Base-by-base conservation (phyloP, 768 basidiomycete species). In the Psilocybe cubensis region DNA sequence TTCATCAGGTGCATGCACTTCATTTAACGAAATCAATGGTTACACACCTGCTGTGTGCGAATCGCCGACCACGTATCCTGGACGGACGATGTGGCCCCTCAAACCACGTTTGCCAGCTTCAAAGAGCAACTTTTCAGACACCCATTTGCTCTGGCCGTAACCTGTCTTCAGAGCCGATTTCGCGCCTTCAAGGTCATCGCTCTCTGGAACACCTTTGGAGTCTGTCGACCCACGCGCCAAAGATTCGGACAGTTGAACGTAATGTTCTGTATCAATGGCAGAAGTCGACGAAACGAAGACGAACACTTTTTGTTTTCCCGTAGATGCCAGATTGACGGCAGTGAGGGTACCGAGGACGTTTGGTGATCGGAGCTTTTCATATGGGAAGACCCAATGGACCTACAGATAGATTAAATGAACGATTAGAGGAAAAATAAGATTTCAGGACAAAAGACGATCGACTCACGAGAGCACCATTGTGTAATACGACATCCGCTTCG, bases 371-470 rank as follows among this genome's bases (percentile, higher is more conserved):
- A 99, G 81, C 70, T 88, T 94, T 69, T 96, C 89, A 74, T 99
- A 99, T 0, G 95, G 94, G 72, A 97, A 99, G 2, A 99, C 93
- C 97, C 97, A 99, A 68, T 99, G 97, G 12, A 98, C 94, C 93
- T 94, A 66, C 28, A 23, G 27, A 29, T 35, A 11, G 4, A 54
- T n/a, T n/a, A n/a, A n/a, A n/a, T n/a, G n/a, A n/a, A n/a, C 28
- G 18, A 31, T 25, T 25, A 29, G 38, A 29, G 12, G 8, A 18
- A 18, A 21, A 27, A 1, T 8, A 9, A n/a, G 33, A 12, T 43
- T 40, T 0, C 31, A 48, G 18, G 31, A 38, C 20, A 33, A 31
- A 27, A 29, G n/a, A 35, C 35, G n/a, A 57, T 24, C 4, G n/a
- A 79, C 89, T 57, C 63, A 96, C 96, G 72, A 98, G 73, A n/a